Base-by-base conservation (phyloP, 1,284 basidiomycete species). In the Melampsora americana region DNA sequence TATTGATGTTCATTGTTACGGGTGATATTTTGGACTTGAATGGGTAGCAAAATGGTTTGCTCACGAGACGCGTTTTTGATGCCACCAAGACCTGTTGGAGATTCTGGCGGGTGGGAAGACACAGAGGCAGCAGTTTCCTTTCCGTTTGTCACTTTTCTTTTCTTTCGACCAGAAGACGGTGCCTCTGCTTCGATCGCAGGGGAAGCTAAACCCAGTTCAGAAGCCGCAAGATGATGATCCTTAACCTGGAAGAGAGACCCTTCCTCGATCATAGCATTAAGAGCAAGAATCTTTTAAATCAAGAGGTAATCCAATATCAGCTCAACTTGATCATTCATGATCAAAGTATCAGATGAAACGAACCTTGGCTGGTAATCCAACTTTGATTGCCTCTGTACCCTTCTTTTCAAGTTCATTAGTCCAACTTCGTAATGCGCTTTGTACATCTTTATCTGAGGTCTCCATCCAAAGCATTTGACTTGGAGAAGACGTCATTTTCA, bases 111-210 rank as follows among this genome's bases (percentile, higher is more conserved):
- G 50, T 53, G 20, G 11, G 7, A 5, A 14, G 20, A 20, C 23
- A 20, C 53, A 23, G 53, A 28, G n/a, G 28, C 6, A 56, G 56
- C 48, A 42, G 53, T 30, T 44, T 74, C 71, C 59, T 74, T 74
- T 12, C 71, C 71, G 56, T 74, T 74, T 7, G 71, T 28, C 11
- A 67, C 64, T 67, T 66, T 74, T n/a, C 71, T 46, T 16, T 74
- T 74, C 39, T 74, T 74, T 2, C 71, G 71, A 7, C 71, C 64
- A 32, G 46, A 46, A 16, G 61, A 7, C 2, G 61, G 32, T 20
- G 48, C 28, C 7, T 74, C 71, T 56, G 71, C 32, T 48, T 74
- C 71, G 9, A 66, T 64, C 18, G 60, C 16, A 30, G 71, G 62
- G 16, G 64, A 60, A 56, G 48, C 32, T 39, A 53, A 53, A 35